These are phyloP conservation scores for Brassica hybrid DNA, from an alignment of 441 rosid genomes.

Conservation along the genomic window DNA sequence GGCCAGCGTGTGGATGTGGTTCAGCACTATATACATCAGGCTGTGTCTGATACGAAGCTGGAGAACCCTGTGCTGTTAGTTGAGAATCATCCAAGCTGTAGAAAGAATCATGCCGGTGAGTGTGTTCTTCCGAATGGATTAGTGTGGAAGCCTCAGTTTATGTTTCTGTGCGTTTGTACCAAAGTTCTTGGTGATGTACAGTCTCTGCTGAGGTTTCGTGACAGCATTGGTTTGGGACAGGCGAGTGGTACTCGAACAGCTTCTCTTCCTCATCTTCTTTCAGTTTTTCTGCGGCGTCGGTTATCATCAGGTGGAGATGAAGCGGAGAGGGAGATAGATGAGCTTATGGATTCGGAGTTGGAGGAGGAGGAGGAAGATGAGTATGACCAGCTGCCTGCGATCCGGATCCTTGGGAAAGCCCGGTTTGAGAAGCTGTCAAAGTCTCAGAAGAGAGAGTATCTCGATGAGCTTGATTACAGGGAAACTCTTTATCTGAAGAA, in stretches of 20 bases:
- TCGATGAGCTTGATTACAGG: conserved; percentile 89
- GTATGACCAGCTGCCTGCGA: conserved; percentile 85
- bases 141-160: conserved; percentile 81
- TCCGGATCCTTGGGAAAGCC: conserved; percentile 76
- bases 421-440: conserved; percentile 75
- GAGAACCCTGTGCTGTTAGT: conserved; percentile 81
- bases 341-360: conserved; percentile 52
- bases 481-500: conserved; percentile 85
- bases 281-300: conserved; percentile 67
- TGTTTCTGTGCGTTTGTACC: conserved; percentile 68
- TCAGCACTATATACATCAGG: conserved; percentile 76
- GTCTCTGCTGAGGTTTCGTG: conserved; percentile 62
- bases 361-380: conserved; percentile 82
- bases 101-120: conserved; percentile 71
- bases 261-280: conserved; percentile 91
- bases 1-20: conserved; percentile 65
- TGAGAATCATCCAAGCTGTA: conserved; percentile 83
- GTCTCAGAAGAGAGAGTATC: conserved; percentile 74
- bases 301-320: conserved; percentile 58
- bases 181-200: conserved; percentile 85
- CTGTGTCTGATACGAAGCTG: conserved; percentile 71
- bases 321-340: conserved; percentile 58
- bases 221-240: conserved; percentile 70
- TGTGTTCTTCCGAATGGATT: conserved; percentile 81
- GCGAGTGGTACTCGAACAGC: conserved; percentile 57